Percentiles rank a stretch among this genome's conserved stretches.
phyloP scores from a whole-genome alignment of 257 asterid genomes.

The Capsicum pubescens region DNA sequence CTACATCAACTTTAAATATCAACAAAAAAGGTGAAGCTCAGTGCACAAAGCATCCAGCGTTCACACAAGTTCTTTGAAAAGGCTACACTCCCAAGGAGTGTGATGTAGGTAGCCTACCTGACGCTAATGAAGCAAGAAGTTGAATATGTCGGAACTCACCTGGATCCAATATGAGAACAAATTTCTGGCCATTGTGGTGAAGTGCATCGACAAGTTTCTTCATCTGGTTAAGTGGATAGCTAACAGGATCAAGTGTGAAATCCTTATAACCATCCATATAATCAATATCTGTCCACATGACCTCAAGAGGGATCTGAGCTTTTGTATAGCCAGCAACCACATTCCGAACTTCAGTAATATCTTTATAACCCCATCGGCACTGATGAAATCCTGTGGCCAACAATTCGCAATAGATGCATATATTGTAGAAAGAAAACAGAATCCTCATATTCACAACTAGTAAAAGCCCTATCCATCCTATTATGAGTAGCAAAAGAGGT shows the following conservation, averaged over 20 bases:
- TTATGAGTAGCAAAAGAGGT: background rate
- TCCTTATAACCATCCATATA: conserved; percentile 91
- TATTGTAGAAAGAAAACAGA: background rate
- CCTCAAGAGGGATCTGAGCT: conserved; percentile 82
- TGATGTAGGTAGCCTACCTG: too few species aligned
- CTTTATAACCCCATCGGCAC: conserved; percentile 76
- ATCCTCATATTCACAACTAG: background rate
- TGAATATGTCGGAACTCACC: conserved; percentile 44
- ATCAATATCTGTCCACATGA: conserved; percentile 96
- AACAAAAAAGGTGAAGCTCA: background rate
- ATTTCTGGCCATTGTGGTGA: conserved; percentile 72
- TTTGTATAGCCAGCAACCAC: conserved; percentile 78
- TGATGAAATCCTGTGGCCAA: conserved; percentile 75
- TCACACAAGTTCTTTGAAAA: too few species aligned
- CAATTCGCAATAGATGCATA: background rate
- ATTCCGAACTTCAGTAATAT: conserved; percentile 59
- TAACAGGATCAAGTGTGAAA: conserved; percentile 84
- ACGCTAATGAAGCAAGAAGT: background rate
- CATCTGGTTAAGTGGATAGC: conserved; percentile 68
- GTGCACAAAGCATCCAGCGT: too few species aligned
- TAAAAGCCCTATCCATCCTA: background rate
- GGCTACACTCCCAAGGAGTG: too few species aligned
- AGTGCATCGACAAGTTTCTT: conserved; percentile 57
- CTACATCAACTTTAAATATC: background rate
- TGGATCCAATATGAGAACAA: conserved; percentile 81